phyloP scores from a whole-genome alignment of 2,329 filamentous ascomycete species.

The Aspergillus sp. region DNA sequence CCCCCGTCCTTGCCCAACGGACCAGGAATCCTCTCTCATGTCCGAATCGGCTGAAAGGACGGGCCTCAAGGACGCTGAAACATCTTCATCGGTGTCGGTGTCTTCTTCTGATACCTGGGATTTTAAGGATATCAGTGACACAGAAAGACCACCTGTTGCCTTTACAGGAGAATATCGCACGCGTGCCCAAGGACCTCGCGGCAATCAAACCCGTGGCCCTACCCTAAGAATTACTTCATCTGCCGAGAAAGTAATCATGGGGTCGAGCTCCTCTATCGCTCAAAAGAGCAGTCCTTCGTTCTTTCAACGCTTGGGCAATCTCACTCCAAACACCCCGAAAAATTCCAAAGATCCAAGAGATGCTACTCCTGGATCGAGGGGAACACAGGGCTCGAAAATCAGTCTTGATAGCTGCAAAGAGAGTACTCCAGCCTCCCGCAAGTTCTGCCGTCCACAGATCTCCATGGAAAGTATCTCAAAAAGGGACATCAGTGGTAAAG shows the following conservation, averaged over 20 bases:
- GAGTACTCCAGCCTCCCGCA: background rate
- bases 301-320: background rate
- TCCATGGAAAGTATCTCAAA: conserved; percentile 12
- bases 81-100: conserved; percentile 6
- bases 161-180: conserved; percentile 27
- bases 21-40: background rate
- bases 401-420: background rate
- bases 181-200: conserved; percentile 6
- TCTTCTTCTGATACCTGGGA: conserved; percentile 11
- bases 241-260: conserved; percentile 30
- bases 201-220: conserved; percentile 19
- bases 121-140: conserved; percentile 33
- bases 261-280: conserved; percentile 5
- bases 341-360: background rate
- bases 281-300: conserved; percentile 1
- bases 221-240: conserved; percentile 26
- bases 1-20: conserved; percentile 5
- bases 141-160: conserved; percentile 27
- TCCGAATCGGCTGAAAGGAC: background rate
- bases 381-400: background rate
- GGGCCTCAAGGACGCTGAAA: background rate
- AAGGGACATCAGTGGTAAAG: conserved; percentile 12
- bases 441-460: conserved; percentile 14
- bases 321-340: background rate
- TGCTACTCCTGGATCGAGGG: background rate